Base-by-base conservation (phyloP, 805 yeast genomes). In the Wickerhamomyces bovis region DNA sequence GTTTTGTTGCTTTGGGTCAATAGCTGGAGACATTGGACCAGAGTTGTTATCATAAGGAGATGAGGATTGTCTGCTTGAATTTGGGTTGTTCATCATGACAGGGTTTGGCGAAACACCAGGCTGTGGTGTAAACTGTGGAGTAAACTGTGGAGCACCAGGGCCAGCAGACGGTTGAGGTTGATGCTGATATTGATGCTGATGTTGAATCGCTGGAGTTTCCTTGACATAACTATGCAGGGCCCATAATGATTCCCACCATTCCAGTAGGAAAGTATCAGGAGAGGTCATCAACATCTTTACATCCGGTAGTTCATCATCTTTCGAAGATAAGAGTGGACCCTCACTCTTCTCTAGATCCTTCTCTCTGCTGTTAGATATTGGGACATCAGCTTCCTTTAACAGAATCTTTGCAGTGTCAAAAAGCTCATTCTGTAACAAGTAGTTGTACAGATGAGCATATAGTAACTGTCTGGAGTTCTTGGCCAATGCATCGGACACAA, bases 191-290 rank as follows among this genome's bases (percentile, higher is more conserved):
- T 47, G 54, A 25, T 52, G 50, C 7, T 49, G 52, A 16, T 43
- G 69, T 38, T 35, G 59, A 51, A 45, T 56, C 57, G 54, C 42
- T 10, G 67, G 65, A 1, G 66, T 58, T 5, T 58, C 58, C 44
- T 70, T 68, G 6, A 77, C 69, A 44, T 68, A 71, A 10, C 72
- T 65, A 51, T 76, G 78, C n/a, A 74, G 47, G 15, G 75, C 65
- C 75, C 78, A 73, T 13, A 78, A 54, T 10, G 72, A 61, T 43
- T 71, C 69, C 80, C 81, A 78, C 83, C 83, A 78, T 51, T 78
- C 81, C 42, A 73, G 58, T 13, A 78, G 57, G 49, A 76, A 76
- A 0, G 79, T 69, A 19, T 75, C 77, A 4, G 69, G 67, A 1
- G 71, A 64, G 28, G 69, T 63, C 65, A 69, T 68, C 33, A 72